These are phyloP conservation scores for Aspergillus leporis DNA, from an alignment of 495 filamentous ascomycete genomes.

Conservation along the genomic window DNA sequence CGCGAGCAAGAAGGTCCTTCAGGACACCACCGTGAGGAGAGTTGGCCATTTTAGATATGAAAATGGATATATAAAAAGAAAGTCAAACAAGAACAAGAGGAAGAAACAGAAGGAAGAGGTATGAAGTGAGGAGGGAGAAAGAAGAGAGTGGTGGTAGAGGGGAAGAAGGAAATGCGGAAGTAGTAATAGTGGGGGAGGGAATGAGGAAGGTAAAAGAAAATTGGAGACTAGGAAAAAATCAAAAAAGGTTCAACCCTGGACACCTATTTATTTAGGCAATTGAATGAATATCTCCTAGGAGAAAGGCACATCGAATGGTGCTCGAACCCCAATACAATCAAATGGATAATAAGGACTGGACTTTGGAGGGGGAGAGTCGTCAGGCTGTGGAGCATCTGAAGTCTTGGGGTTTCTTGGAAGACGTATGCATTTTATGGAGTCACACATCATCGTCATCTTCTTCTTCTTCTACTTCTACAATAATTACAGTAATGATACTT, in stretches of 20 bases:
- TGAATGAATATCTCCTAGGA: slow-evolving; percentile 7
- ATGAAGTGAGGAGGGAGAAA: not conserved
- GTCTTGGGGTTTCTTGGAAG: slow-evolving; percentile 17
- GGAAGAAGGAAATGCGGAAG: slow-evolving; percentile 1
- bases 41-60: slow-evolving; percentile 61
- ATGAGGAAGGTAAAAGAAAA: not conserved
- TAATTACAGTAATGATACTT: not conserved
- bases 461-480: not conserved
- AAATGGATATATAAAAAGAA: slow-evolving; percentile 9
- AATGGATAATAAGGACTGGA: slow-evolving; percentile 1
- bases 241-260: slow-evolving; percentile 6
- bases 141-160: not conserved
- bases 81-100: slow-evolving; percentile 11
- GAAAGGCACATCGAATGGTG: slow-evolving; percentile 3
- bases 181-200: not conserved
- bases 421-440: slow-evolving; percentile 12
- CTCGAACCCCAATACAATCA: slow-evolving; percentile 2
- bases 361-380: slow-evolving; percentile 11
- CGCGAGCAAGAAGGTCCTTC: slow-evolving; percentile 93
- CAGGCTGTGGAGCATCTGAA: slow-evolving; percentile 17
- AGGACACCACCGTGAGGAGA: slow-evolving; percentile 93
- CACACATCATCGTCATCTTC: not conserved
- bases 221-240: slow-evolving; percentile 7
- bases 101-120: slow-evolving; percentile 17
- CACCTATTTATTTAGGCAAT: slow-evolving; percentile 13